Conservation (phyloP, 176 grass and related monocot genomes). For the maize (Zea mays) region DNA sequence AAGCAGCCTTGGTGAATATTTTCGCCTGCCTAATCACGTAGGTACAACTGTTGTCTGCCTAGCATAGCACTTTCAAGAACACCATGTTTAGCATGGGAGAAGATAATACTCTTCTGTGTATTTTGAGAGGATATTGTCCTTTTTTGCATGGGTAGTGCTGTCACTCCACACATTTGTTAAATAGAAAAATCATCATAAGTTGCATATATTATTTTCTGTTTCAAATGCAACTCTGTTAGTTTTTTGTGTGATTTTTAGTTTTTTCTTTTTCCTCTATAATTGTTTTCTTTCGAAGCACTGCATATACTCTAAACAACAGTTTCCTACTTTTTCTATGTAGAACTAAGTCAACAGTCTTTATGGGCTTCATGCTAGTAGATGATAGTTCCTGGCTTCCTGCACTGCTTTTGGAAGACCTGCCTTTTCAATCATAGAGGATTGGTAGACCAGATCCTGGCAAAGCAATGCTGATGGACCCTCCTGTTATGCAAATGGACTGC, state of each 20-base stretch:
- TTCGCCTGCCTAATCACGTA: not conserved
- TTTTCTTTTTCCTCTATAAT: constrained; percentile 2
- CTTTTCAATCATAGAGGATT: constrained; percentile 24
- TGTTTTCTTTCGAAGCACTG: constrained; percentile 5
- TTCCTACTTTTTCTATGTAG: constrained; percentile 32
- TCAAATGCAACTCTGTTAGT: not conserved
- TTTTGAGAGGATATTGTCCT: not conserved
- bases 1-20: not conserved
- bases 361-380: constrained; percentile 41
- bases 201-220: not conserved
- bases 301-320: not conserved
- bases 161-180: not conserved
- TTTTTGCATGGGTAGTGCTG: constrained; percentile 7
- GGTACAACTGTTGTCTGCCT: not conserved
- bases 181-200: not conserved
- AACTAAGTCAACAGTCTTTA: constrained; percentile 31
- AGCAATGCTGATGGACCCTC: constrained; percentile 71
- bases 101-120: not conserved
- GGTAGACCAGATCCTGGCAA: constrained; percentile 28
- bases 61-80: not conserved
- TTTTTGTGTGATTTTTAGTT: not conserved
- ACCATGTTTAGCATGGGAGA: not conserved
- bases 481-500: constrained; percentile 62
- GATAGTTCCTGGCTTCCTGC: constrained; percentile 18
- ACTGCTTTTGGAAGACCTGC: constrained; percentile 37